Base-by-base conservation (phyloP, 148 eudicot genomes). In the Amaranthus cruentus region DNA sequence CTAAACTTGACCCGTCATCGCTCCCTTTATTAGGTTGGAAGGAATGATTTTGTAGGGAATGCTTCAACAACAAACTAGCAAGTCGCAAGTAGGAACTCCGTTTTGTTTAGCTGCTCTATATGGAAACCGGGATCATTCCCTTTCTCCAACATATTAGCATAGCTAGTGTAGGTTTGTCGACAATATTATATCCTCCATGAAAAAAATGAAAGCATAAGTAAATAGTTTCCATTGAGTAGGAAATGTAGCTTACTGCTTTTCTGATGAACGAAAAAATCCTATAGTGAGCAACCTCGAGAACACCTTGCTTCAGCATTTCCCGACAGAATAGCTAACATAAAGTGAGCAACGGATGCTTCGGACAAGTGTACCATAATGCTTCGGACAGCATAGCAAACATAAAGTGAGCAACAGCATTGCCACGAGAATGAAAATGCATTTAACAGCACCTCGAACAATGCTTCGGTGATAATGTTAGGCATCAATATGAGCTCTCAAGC, bases 11-110 rank as follows among this genome's bases (percentile, higher is more conserved):
- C 8, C 61, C 76, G 57, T 53, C 57, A 56, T 44, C 54, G 7
- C 55, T 63, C 59, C 55, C 74, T 75, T 82, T 81, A 79, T 75
- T 79, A 55, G 82, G 77, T 51, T 13, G 70, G 54, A 74, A 57
- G 70, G 14, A 55, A 79, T 48, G 61, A 75, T 74, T 55, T 58
- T 28, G 38, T 28, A 62, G 58, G 62, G 71, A 50, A 55, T 74
- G 71, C 74, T 62, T 71, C 49, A 55, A 50, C 57, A 70, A 69
- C 52, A 79, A 28, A 21, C 68, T 61, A 28, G 38, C 38, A 28
- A 28, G 38, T 28, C 2, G 38, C 38, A 28, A 28, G 38, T 28
- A 53, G 12, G 43, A 68, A 59, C 53, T 3, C 56, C 55, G 10
- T 18, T 66, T 70, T 9, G 68, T 21, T 48, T 47, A 66, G n/a